Conservation (phyloP, 164 flowering plant species). For the Aristolochia contorta region DNA sequence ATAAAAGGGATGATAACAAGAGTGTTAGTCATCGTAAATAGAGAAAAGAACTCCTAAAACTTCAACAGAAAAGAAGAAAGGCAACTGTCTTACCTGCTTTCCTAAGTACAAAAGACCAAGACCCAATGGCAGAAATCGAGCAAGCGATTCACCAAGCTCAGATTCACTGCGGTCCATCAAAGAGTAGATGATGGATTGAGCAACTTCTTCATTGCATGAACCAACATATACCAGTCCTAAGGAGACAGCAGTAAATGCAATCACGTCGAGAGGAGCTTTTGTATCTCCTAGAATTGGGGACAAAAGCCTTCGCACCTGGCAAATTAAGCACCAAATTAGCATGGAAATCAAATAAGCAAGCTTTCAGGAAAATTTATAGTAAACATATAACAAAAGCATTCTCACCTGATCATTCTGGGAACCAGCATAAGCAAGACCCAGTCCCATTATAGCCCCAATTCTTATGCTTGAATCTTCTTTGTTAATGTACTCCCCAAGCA, state of each 20-base stretch:
- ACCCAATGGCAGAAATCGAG: slow-evolving; percentile 73
- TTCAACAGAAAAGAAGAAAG: too few relatives aligned
- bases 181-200: slow-evolving; percentile 86
- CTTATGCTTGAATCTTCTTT: slow-evolving; percentile 78
- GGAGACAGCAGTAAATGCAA: slow-evolving; percentile 85
- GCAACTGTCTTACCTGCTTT: slow-evolving; percentile 60
- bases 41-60: too few relatives aligned
- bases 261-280: slow-evolving; percentile 76
- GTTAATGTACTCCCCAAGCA: slow-evolving; percentile 56
- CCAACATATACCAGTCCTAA: slow-evolving; percentile 89
- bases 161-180: slow-evolving; percentile 86
- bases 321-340: slow-evolving; percentile 7
- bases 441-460: slow-evolving; percentile 95
- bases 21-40: too few relatives aligned
- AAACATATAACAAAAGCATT: background rate
- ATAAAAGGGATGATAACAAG: too few relatives aligned
- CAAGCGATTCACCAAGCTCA: slow-evolving; percentile 78
- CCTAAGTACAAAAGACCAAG: slow-evolving; percentile 97
- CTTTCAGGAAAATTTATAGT: background rate
- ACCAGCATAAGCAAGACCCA: slow-evolving; percentile 94
- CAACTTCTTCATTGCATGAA: slow-evolving; percentile 94
- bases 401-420: slow-evolving; percentile 73
- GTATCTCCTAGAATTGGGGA: slow-evolving; percentile 62
- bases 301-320: slow-evolving; percentile 51
- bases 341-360: background rate